Evolutionary conservation across 768 basidiomycete species (phyloP).

Genomic region (Chlorophyllum brunneum): DNA sequence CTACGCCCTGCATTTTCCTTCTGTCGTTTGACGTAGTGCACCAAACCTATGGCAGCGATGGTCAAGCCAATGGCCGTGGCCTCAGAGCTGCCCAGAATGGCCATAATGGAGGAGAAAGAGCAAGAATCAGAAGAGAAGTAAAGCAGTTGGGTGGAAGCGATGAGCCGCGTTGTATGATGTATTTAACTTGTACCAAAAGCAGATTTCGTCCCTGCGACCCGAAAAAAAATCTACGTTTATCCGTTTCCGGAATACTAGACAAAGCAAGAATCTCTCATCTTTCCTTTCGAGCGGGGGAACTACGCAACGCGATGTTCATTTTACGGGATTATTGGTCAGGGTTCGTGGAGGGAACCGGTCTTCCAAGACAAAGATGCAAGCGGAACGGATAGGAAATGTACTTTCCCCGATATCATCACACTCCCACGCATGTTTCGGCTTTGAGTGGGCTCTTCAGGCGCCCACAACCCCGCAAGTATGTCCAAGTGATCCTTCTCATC

Average conservation of each 20-base stretch:
- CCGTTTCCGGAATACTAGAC: slow-evolving; percentile 1
- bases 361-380: neutral
- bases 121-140: neutral
- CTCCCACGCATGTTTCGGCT: neutral
- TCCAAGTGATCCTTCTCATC: neutral
- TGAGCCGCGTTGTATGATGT: neutral
- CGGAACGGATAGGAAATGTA: neutral
- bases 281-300: neutral
- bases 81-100: neutral
- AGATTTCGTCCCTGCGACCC: neutral
- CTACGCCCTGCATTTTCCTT: slow-evolving; percentile 5
- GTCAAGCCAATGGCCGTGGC: slow-evolving; percentile 6
- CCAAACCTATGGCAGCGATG: neutral
- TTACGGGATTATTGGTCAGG: neutral
- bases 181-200: slow-evolving; percentile 4
- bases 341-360: neutral
- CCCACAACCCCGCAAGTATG: neutral
- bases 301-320: neutral
- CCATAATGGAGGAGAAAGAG: neutral
- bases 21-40: slow-evolving; percentile 3
- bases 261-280: neutral
- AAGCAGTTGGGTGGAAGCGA: neutral
- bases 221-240: neutral
- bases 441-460: neutral
- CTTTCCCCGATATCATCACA: neutral